Percentiles rank a stretch among this genome's conserved stretches.
Evolutionary conservation across 495 filamentous ascomycete genomes (phyloP).

Genomic region (Daldinia vernicosa): DNA sequence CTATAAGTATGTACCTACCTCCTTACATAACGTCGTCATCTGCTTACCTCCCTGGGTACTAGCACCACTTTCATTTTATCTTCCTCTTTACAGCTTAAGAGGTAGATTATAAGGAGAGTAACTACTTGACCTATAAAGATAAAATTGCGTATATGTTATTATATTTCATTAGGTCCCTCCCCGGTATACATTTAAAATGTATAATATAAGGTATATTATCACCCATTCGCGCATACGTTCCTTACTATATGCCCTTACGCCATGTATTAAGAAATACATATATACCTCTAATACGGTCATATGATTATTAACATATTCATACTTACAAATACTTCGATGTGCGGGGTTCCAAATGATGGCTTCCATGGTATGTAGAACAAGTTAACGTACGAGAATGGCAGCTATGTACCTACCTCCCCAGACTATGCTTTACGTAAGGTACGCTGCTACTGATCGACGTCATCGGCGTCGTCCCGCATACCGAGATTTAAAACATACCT

Average conservation of each 20-base stretch:
- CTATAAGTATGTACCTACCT: not conserved
- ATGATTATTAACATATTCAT: too few species aligned
- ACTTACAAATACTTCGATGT: not conserved
- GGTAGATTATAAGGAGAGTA: too few species aligned
- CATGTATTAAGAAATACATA: not conserved
- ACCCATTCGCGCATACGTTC: too few species aligned
- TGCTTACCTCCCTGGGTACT: too few species aligned
- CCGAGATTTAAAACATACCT: not conserved
- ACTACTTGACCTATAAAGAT: too few species aligned
- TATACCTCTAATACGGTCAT: not conserved
- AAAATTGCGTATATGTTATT: too few species aligned
- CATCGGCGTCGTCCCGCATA: constrained; percentile 4
- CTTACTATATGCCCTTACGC: too few species aligned
- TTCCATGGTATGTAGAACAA: not conserved
- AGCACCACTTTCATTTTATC: too few species aligned
- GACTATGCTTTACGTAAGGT: constrained; percentile 1
- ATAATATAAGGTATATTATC: too few species aligned
- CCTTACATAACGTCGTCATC: constrained; percentile 4
- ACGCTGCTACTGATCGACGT: constrained; percentile 2
- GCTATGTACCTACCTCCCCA: not conserved
- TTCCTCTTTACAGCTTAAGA: too few species aligned
- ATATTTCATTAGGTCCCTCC: too few species aligned
- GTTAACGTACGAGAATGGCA: constrained; percentile 1
- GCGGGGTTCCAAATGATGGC: not conserved
- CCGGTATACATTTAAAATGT: too few species aligned